phyloP scores from a whole-genome alignment of 2,329 filamentous ascomycete species.

The Huntiella moniliformis region DNA sequence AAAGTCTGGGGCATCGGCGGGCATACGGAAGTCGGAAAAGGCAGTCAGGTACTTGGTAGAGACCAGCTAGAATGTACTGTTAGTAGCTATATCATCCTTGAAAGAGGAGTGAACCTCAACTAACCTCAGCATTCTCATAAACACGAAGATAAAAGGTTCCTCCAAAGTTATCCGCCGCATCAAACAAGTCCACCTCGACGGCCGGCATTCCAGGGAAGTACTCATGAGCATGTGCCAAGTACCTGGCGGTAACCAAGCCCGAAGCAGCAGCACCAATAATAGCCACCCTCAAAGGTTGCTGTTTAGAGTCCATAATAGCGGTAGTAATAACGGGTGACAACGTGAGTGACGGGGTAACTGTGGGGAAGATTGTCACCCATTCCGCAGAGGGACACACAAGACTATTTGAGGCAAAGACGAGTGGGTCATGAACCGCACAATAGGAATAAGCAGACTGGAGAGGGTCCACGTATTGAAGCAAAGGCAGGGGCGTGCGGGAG shows the following conservation, averaged over 20 bases:
- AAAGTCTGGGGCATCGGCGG: constrained; percentile 25
- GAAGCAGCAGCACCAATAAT: constrained; percentile 26
- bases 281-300: constrained; percentile 17
- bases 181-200: constrained; percentile 26
- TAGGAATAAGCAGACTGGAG: too few species aligned
- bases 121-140: constrained; percentile 29
- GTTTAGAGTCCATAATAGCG: too few species aligned
- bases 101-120: constrained; percentile 1
- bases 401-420: too few species aligned
- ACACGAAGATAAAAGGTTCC: constrained; percentile 28
- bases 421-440: too few species aligned
- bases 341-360: too few species aligned
- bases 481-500: too few species aligned
- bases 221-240: constrained; percentile 21
- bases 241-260: constrained; percentile 24
- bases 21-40: constrained; percentile 30
- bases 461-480: too few species aligned
- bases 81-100: background rate
- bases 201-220: constrained; percentile 19
- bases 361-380: too few species aligned
- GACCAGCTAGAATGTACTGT: constrained; percentile 20
- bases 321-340: too few species aligned
- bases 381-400: too few species aligned
- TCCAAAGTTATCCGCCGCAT: constrained; percentile 24
- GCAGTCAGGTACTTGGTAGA: constrained; percentile 31